Percentiles rank a stretch among this genome's conserved stretches.
phyloP scores from a whole-genome alignment of 257 asterid species.

The Fraxinus americana region DNA sequence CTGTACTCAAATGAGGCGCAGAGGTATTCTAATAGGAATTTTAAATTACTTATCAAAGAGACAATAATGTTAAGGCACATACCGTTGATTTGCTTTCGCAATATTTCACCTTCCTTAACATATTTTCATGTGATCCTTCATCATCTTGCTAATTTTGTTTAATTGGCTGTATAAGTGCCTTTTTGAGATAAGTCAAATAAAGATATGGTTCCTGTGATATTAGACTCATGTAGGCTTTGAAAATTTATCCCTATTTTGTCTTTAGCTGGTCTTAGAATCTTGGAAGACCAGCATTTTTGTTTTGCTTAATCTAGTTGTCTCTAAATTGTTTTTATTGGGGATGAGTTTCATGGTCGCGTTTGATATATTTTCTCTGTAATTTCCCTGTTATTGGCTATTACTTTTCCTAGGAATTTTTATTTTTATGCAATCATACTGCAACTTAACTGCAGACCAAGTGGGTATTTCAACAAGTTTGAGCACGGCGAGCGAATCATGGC shows the following conservation, averaged over 20 bases:
- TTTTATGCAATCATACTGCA: constrained; percentile 22
- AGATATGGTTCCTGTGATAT: neutral
- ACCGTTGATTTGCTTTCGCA: neutral
- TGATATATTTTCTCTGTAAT: neutral
- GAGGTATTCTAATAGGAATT: neutral
- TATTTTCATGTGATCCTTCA: neutral
- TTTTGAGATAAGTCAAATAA: neutral
- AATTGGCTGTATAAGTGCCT: neutral
- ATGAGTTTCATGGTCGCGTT: constrained; percentile 6
- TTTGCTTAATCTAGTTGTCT: constrained; percentile 11
- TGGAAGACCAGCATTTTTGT: neutral
- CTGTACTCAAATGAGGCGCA: neutral
- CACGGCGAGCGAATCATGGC: constrained; percentile 65
- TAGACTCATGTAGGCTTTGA: neutral
- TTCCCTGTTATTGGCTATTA: constrained; percentile 17
- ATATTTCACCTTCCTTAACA: neutral
- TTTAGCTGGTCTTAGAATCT: neutral
- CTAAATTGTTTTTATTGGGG: constrained; percentile 4
- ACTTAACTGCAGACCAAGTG: constrained; percentile 50
- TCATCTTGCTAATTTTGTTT: neutral
- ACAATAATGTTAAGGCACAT: neutral
- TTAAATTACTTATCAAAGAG: neutral
- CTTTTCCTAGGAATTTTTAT: constrained; percentile 9
- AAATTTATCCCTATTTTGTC: neutral
- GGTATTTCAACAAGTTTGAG: constrained; percentile 48